Percentiles rank a stretch among this genome's conserved stretches.
phyloP scores from a whole-genome alignment of 2,329 filamentous ascomycete genomes.

The Phialophora expanda region DNA sequence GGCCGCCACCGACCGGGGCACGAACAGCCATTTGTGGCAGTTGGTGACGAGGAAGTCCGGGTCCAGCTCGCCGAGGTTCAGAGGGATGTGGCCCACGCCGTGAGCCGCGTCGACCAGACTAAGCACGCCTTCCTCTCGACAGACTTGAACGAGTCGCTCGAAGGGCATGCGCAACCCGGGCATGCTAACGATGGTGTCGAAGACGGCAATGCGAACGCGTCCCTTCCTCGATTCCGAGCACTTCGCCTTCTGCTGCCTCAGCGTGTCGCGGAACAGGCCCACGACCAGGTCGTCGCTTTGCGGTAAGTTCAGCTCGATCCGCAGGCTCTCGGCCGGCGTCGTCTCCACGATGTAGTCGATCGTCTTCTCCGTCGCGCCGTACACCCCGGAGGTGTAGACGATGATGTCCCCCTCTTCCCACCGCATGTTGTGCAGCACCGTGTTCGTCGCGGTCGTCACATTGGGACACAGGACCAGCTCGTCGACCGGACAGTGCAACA shows the following conservation, averaged over 20 bases:
- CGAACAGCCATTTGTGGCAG: slow-evolving; percentile 86
- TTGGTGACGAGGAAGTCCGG: slow-evolving; percentile 88
- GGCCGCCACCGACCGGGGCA: slow-evolving; percentile 76
- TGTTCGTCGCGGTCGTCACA: slow-evolving; percentile 75
- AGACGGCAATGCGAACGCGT: slow-evolving; percentile 67
- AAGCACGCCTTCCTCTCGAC: slow-evolving; percentile 68
- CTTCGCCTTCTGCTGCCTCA: slow-evolving; percentile 52
- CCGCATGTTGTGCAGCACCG: slow-evolving; percentile 72
- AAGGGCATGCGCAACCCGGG: slow-evolving; percentile 82
- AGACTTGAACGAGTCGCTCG: slow-evolving; percentile 66
- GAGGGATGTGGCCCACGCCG: slow-evolving; percentile 74
- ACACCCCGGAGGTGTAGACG: slow-evolving; percentile 71
- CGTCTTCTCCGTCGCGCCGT: slow-evolving; percentile 75
- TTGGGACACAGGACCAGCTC: slow-evolving; percentile 79
- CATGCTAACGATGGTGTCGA: slow-evolving; percentile 77
- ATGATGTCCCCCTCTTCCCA: slow-evolving; percentile 73
- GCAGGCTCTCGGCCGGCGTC: slow-evolving; percentile 59
- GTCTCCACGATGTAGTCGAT: slow-evolving; percentile 75
- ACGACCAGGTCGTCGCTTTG: slow-evolving; percentile 70
- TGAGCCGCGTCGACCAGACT: slow-evolving; percentile 84
- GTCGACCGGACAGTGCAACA: slow-evolving; percentile 68
- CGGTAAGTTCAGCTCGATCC: slow-evolving; percentile 68
- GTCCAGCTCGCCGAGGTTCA: slow-evolving; percentile 69
- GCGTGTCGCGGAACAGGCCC: slow-evolving; percentile 57
- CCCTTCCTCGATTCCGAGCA: slow-evolving; percentile 56